Evolutionary conservation across 2,329 filamentous ascomycete genomes (phyloP), one percentile per base, ranked within the genome.

Genomic region (Fusarium gaditjirri): DNA sequence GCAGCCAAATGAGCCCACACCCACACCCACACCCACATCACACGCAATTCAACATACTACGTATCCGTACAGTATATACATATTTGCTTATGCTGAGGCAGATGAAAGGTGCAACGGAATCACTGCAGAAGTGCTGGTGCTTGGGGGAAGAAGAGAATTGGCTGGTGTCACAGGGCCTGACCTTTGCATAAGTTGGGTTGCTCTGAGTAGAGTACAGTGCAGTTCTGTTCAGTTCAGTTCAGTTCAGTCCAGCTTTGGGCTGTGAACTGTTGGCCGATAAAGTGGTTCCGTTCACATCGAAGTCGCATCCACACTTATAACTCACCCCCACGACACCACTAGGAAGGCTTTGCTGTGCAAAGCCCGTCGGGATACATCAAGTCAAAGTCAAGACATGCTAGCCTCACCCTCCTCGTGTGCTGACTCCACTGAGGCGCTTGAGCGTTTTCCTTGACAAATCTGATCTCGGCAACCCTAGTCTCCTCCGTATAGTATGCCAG

Each of bases 381-480:
- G 23, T 10, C 25, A 31, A n/a, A 43, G 42, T 13, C 46, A 53
- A 64, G 64, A 56, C 61, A 59, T 63, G 39, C 53, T 56, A 47
- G 61, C 60, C 64, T 65, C 60, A 50, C 61, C 60, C 67, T 63
- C 57, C 38, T 68, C 50, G 61, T 39, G 44, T 53, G 38, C 50
- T 44, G 58, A 56, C 73, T 55, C 74, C 75, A 76, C 75, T 58
- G 61, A 52, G 72, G 62, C 68, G 64, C 52, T 70, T 52, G 63
- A 74, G 74, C 64, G 60, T 70, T 73, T 67, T 58, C 61, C 61
- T 71, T 66, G 74, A 74, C 72, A 74, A 76, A 73, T 74, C 71
- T 73, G 71, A 75, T 74, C 71, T 69, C 46, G 36, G 53, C n/a
- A 41, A 53, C 64, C 64, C 56, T 42, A 33, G 54, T 57, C 49